Percentiles rank a stretch among this genome's conserved stretches.
These are phyloP conservation scores for Euclidium syriacum DNA, from an alignment of 345 rosid species.

Conservation along the genomic window DNA sequence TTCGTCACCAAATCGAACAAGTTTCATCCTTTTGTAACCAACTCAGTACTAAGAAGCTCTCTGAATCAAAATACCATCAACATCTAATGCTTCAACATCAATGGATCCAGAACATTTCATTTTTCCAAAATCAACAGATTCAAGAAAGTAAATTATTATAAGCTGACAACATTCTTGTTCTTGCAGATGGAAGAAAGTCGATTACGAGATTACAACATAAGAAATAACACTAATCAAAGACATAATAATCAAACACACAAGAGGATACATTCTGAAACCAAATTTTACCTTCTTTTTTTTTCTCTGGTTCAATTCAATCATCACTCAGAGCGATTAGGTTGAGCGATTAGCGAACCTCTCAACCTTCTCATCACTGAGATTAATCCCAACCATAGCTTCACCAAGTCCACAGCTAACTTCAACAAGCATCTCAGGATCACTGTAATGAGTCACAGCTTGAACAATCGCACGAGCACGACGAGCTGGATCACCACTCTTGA, in stretches of 20 bases:
- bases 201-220: conserved; percentile 11
- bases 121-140: conserved; percentile 1
- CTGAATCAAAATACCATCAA: not conserved
- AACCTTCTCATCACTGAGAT: conserved; percentile 55
- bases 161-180: conserved; percentile 32
- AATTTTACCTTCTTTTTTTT: not conserved
- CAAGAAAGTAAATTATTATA: conserved; percentile 14
- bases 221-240: conserved; percentile 22
- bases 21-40: not conserved
- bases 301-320: too few relatives aligned
- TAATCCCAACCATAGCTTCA: conserved; percentile 76
- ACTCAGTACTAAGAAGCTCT: not conserved
- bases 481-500: conserved; percentile 71
- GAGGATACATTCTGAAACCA: conserved; percentile 20
- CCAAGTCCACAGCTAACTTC: conserved; percentile 76
- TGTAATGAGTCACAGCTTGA: conserved; percentile 72
- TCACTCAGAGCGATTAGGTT: conserved; percentile 57
- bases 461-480: conserved; percentile 69
- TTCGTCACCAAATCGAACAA: conserved; percentile 5
- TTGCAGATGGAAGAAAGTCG: conserved; percentile 15
- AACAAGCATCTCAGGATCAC: conserved; percentile 60
- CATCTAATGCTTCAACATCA: conserved; percentile 4
- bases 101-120: not conserved
- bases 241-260: not conserved
- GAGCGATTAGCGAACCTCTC: conserved; percentile 74